These are phyloP conservation scores for Papiliotrema terrestris DNA, from an alignment of 1,284 basidiomycete species.

Conservation along the genomic window DNA sequence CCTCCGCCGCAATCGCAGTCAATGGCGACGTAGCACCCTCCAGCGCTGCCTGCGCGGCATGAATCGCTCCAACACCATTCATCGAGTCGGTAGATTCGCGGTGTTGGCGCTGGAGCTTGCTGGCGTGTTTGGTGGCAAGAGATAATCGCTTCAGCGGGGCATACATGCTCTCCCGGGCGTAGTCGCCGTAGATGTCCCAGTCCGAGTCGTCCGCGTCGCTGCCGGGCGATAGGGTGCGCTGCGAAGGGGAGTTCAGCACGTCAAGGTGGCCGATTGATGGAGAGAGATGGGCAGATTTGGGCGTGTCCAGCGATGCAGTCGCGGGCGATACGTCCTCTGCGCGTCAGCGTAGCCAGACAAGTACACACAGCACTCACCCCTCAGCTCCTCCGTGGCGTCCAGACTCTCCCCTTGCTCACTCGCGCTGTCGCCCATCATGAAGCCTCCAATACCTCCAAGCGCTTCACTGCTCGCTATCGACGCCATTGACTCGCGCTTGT, in stretches of 20 bases:
- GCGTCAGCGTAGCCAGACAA: not conserved
- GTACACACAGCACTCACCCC: conserved; percentile 7
- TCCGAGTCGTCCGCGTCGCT: conserved; percentile 11
- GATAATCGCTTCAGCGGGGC: conserved; percentile 15
- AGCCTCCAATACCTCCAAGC: conserved; percentile 33
- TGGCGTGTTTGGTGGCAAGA: conserved; percentile 10
- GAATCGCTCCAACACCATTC: not conserved
- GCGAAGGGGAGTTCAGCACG: not conserved
- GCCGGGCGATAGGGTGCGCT: not conserved
- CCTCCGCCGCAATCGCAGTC: not conserved
- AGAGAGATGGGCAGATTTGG: not conserved
- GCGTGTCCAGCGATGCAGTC: conserved; percentile 13
- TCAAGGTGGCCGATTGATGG: not conserved
- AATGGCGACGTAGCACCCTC: conserved; percentile 4
- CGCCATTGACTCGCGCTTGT: conserved; percentile 18
- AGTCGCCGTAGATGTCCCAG: conserved; percentile 43
- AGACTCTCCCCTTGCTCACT: not conserved
- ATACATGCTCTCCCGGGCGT: conserved; percentile 41
- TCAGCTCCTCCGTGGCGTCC: conserved; percentile 12
- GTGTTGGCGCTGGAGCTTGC: conserved; percentile 7
- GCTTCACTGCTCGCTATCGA: conserved; percentile 30
- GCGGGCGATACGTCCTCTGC: conserved; percentile 13
- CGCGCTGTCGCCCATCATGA: conserved; percentile 30
- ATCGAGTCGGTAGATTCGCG: not conserved
- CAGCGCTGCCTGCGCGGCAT: conserved; percentile 8